Evolutionary conservation across 169 alveolate species (phyloP), one percentile per base, ranked within the genome.

Genomic region (Sarcocystis neurona): DNA sequence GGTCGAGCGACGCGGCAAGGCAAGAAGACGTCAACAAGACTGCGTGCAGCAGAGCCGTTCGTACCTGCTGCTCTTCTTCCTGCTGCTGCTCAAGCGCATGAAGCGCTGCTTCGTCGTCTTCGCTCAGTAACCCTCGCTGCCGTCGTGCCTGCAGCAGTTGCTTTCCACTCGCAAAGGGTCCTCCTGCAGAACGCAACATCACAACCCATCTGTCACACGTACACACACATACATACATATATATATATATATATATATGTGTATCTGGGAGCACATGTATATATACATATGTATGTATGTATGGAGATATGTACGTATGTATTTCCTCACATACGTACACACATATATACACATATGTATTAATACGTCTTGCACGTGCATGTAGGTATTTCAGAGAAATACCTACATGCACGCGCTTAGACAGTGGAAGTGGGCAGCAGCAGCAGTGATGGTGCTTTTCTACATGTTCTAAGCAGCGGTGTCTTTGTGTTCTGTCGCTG

Each of bases 71-170:
- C 6, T 41, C 32, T n/a, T 30, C 75, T 15, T 18, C 6, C 41
- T n/a, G 75, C 43, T 63, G 44, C 43, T 63, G 44, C 32, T 63
- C 75, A 18, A 63, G 75, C 2, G 75, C 75, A 15, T 63, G 43
- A 15, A 63, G 43, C 39, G 75, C 75, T 10, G 75, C 75, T 15
- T 63, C 75, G 75, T 63, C 75, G 75, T 63, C 75, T 12, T 37
- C 37, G n/a, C 75, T 63, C 3, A 63, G 75, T 37, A 63, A 43
- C 46, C 75, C 75, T 1, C 75, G 75, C 4, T 63, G 44, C 8
- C 75, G 75, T 0, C 75, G 75, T 3, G 75, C 32, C 43, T 63
- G 34, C 41, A 63, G 75, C 20, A 63, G 75, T n/a, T 63, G 75
- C 43, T 41, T 37, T 6, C 75, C n/a, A 37, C 46, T 30, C 34